A percentile compares a stretch with the other conserved stretches of the same genome.
Evolutionary conservation across 495 filamentous ascomycete species (phyloP).

Genomic region (Aspergillus heteromorphus): DNA sequence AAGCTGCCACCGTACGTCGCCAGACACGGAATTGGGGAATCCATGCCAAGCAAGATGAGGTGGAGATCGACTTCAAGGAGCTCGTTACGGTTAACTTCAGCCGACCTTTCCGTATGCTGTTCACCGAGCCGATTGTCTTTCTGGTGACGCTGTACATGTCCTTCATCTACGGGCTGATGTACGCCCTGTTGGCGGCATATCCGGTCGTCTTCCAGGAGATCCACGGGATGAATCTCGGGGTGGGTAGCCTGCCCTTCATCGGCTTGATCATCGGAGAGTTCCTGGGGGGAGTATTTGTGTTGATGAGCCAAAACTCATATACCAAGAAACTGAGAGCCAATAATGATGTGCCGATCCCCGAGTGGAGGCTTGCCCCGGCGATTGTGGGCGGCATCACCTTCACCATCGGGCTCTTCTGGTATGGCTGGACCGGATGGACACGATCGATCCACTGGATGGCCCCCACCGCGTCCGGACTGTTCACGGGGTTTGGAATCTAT

Average conservation of each 20-base stretch:
- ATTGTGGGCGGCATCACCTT: conserved; percentile 46
- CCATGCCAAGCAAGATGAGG: conserved; percentile 44
- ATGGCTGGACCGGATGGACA: conserved; percentile 33
- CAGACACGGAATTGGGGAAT: conserved; percentile 46
- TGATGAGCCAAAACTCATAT: conserved; percentile 25
- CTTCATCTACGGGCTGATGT: conserved; percentile 44
- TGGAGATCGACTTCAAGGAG: conserved; percentile 38
- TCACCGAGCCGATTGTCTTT: conserved; percentile 39
- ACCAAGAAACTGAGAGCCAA: conserved; percentile 26
- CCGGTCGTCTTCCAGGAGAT: conserved; percentile 36
- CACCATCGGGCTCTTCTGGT: conserved; percentile 52
- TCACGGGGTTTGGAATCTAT: conserved; percentile 31
- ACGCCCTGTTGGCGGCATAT: conserved; percentile 35
- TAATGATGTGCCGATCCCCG: conserved; percentile 29
- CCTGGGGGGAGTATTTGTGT: conserved; percentile 23
- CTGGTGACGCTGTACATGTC: conserved; percentile 42
- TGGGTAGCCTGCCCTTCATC: conserved; percentile 36
- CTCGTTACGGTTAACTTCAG: conserved; percentile 38
- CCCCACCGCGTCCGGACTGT: conserved; percentile 29
- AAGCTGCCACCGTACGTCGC: conserved; percentile 35
- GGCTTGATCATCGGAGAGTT: conserved; percentile 36
- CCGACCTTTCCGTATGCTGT: conserved; percentile 42
- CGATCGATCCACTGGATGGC: conserved; percentile 35
- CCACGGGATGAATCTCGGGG: conserved; percentile 34
- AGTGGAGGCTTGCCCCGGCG: conserved; percentile 39